Conservation (phyloP, 495 filamentous ascomycete species). For the Lasiosphaeria hispida region DNA sequence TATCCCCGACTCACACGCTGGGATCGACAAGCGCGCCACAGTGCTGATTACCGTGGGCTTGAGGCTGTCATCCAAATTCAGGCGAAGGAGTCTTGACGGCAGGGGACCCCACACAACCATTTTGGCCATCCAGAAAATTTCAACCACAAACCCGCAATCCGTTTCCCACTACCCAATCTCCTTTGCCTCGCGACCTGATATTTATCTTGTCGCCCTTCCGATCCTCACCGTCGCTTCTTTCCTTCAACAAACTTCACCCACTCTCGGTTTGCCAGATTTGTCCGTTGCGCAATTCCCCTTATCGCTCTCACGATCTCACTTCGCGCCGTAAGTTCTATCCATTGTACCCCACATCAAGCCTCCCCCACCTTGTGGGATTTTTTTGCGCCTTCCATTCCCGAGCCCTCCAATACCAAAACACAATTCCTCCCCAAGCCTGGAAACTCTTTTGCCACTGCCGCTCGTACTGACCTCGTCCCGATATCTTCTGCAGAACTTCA, state of each 20-base stretch:
- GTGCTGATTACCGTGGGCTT: slow-evolving; percentile 15
- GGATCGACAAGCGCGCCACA: slow-evolving; percentile 17
- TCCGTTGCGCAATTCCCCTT: slow-evolving; percentile 4
- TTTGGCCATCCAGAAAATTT: slow-evolving; percentile 32
- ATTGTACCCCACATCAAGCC: slow-evolving; percentile 22
- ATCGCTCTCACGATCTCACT: slow-evolving; percentile 5
- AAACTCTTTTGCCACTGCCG: slow-evolving; percentile 21
- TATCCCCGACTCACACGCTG: slow-evolving; percentile 8
- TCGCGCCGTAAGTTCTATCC: slow-evolving; percentile 9
- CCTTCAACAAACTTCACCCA: slow-evolving; percentile 7
- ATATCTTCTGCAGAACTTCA: slow-evolving; percentile 1
- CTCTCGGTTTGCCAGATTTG: neutral
- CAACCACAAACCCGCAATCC: slow-evolving; percentile 27
- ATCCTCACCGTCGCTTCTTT: slow-evolving; percentile 12
- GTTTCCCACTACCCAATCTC: slow-evolving; percentile 18
- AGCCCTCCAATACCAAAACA: slow-evolving; percentile 25
- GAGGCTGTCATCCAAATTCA: slow-evolving; percentile 21
- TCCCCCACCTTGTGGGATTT: slow-evolving; percentile 25
- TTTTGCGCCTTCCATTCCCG: slow-evolving; percentile 17
- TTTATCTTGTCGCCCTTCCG: slow-evolving; percentile 25
- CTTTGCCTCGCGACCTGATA: slow-evolving; percentile 9
- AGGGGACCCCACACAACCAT: slow-evolving; percentile 31
- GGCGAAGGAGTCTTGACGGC: slow-evolving; percentile 21
- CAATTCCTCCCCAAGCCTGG: slow-evolving; percentile 14
- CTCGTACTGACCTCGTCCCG: slow-evolving; percentile 19